Conservation (phyloP, 805 yeast genomes). For the Nakazawaea sp. region DNA sequence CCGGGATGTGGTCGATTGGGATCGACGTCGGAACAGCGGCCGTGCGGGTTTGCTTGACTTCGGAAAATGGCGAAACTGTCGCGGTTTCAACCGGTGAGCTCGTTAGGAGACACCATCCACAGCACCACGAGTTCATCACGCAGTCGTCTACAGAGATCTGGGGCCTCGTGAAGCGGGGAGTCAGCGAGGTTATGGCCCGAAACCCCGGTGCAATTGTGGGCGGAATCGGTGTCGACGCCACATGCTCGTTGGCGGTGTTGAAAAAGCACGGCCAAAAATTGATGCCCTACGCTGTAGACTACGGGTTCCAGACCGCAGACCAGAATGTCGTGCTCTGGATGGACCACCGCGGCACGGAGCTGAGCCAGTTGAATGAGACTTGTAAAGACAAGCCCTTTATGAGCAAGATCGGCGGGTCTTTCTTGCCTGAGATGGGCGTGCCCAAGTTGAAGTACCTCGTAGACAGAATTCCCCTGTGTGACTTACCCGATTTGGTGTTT, state of each 20-base stretch:
- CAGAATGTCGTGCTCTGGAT: conserved; percentile 52
- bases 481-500: conserved; percentile 24
- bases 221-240: conserved; percentile 41
- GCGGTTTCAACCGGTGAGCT: not conserved
- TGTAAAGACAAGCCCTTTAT: conserved; percentile 18
- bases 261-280: conserved; percentile 15
- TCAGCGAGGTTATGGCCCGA: conserved; percentile 15
- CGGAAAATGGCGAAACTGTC: conserved; percentile 15
- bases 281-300: conserved; percentile 27
- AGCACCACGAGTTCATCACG: conserved; percentile 22
- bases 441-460: conserved; percentile 40
- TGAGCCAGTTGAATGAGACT: conserved; percentile 21
- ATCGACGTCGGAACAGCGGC: conserved; percentile 69
- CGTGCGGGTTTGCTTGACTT: conserved; percentile 32
- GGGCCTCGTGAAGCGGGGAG: conserved; percentile 15
- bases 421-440: conserved; percentile 52
- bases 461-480: conserved; percentile 16
- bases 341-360: conserved; percentile 42
- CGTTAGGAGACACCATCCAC: conserved; percentile 15
- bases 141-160: conserved; percentile 36
- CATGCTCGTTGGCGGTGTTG: conserved; percentile 52
- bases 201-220: not conserved
- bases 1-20: conserved; percentile 51
- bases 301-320: conserved; percentile 14
- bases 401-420: conserved; percentile 31